Evolutionary conservation across 768 basidiomycete genomes (phyloP).

Genomic region (Tulasnella sp.): DNA sequence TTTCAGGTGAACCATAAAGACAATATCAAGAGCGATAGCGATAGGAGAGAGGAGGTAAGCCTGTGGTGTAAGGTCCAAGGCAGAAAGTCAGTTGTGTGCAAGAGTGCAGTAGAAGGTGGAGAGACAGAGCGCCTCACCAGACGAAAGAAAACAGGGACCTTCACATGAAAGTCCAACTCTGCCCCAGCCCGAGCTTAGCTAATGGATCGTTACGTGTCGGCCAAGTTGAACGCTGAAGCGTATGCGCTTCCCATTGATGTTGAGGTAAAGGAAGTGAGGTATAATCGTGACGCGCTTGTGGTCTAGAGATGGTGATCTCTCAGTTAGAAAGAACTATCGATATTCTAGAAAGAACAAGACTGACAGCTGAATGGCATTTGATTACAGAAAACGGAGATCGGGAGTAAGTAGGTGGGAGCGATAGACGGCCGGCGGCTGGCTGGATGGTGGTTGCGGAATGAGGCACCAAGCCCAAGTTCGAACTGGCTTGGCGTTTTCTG

Average conservation of each 20-base stretch:
- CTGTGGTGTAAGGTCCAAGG: not conserved
- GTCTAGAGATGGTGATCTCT: constrained; percentile 21
- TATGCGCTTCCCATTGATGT: constrained; percentile 33
- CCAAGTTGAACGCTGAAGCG: constrained; percentile 28
- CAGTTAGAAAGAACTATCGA: not conserved
- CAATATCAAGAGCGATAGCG: not conserved
- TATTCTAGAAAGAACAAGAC: not conserved
- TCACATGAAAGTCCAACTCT: constrained; percentile 13
- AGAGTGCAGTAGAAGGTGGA: not conserved
- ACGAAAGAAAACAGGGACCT: not conserved
- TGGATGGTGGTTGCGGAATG: not conserved
- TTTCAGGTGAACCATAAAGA: not conserved
- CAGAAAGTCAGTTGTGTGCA: not conserved
- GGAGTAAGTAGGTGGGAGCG: not conserved
- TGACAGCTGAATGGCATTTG: not conserved
- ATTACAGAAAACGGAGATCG: not conserved
- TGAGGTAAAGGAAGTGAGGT: constrained; percentile 33
- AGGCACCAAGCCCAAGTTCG: not conserved
- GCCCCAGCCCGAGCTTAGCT: constrained; percentile 4
- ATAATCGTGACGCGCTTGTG: constrained; percentile 36
- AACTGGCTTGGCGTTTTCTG: not conserved
- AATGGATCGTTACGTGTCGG: constrained; percentile 32
- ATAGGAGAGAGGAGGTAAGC: not conserved
- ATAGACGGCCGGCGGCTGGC: not conserved
- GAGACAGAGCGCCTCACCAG: not conserved